Conservation (phyloP, 2,329 filamentous ascomycete species). For the Neonectria coccinea region DNA sequence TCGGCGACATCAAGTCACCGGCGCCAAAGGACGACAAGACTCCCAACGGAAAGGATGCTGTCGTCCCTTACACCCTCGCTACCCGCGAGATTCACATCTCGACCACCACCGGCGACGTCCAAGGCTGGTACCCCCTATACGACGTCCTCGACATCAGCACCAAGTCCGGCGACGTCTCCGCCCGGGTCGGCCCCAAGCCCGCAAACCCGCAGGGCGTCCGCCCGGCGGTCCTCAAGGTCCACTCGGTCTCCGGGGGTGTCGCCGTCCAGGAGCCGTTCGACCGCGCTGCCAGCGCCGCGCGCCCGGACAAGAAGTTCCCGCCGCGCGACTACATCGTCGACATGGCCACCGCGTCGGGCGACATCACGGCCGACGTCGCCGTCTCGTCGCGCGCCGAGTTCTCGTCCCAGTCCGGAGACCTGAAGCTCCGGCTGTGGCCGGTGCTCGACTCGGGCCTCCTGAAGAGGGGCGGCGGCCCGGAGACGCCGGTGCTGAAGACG, state of each 20-base stretch:
- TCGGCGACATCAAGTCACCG: slow-evolving; percentile 55
- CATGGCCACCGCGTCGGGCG: slow-evolving; percentile 59
- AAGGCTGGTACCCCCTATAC: slow-evolving; percentile 64
- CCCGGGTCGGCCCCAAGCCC: slow-evolving; percentile 56
- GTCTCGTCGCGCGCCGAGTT: slow-evolving; percentile 53
- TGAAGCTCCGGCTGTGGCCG: slow-evolving; percentile 57
- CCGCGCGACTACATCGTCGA: slow-evolving; percentile 60
- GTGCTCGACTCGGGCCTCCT: slow-evolving; percentile 51
- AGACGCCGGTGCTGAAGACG: slow-evolving; percentile 53
- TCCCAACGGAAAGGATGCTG: slow-evolving; percentile 22
- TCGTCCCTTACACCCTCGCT: slow-evolving; percentile 55
- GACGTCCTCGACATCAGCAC: slow-evolving; percentile 60
- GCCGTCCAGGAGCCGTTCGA: slow-evolving; percentile 56
- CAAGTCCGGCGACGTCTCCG: slow-evolving; percentile 57
- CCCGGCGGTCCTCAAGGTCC: slow-evolving; percentile 56
- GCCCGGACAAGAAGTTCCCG: slow-evolving; percentile 51
- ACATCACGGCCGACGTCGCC: slow-evolving; percentile 55
- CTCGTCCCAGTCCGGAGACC: slow-evolving; percentile 55
- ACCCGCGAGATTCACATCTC: slow-evolving; percentile 56
- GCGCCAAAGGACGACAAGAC: slow-evolving; percentile 44
- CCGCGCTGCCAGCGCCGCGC: slow-evolving; percentile 28
- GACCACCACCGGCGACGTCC: slow-evolving; percentile 58
- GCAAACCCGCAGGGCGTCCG: slow-evolving; percentile 50
- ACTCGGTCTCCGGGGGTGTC: slow-evolving; percentile 59
- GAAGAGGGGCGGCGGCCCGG: slow-evolving; percentile 27